Base-by-base conservation (phyloP, 768 basidiomycete species). In the Macrolepiota albuminosa region DNA sequence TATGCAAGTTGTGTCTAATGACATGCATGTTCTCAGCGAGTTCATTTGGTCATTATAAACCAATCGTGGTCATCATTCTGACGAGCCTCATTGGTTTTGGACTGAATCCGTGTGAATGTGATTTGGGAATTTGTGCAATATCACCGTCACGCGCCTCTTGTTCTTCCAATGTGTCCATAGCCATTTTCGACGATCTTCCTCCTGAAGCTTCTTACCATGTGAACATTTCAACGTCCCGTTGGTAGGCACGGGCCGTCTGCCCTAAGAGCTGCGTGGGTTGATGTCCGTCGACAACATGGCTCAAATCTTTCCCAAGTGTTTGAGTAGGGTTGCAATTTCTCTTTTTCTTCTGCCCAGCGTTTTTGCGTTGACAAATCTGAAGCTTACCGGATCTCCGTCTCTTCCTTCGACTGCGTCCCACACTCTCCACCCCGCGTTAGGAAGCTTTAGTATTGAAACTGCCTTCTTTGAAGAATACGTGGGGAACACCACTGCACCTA, bases 391-490 rank as follows among this genome's bases (percentile, higher is more conserved):
- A n/a, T 73, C 78, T 16, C 64, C 78, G 2, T 69, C 71, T 3
- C 73, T 82, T 26, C 81, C 81, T 6, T 55, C 55, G 5, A 75
- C 76, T 58, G 80, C 80, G 0, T 83, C 81, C 4, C 72, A 76
- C 16, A 61, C 66, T 9, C 68, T 83, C 3, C 68, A 78, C 56
- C 80, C 78, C 1, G 70, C 79, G 10, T 68, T 84, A 29, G 81
- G 75, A 29, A 81, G 81, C 58, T 83, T 83, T 69, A 82, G 81
- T 62, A 78, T 84, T 52, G 81, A 84, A 69, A 83, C 79, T 0
- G 81, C 81, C 1, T 82, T 79, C 62, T 81, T 83, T 58, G 79
- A 80, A 54, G 76, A 76, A 58, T 83, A 76, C 61, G 64, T 81
- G 11, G 82, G 81, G 8, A 83, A 83, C 61, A 63, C 62, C 8